phyloP scores from a whole-genome alignment of 2,329 filamentous ascomycete species.

The Fusarium hostae region DNA sequence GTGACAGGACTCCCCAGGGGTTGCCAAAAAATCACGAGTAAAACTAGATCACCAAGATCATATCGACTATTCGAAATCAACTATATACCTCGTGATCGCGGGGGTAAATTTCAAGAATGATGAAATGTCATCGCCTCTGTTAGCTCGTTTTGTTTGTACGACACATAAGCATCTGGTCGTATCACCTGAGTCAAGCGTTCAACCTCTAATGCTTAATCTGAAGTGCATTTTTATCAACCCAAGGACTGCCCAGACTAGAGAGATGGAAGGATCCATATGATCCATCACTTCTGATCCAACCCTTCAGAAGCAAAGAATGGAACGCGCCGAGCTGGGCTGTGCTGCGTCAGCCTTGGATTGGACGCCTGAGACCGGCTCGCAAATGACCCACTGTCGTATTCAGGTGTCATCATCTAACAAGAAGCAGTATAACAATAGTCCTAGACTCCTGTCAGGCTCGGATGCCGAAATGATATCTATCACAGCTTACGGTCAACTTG shows the following conservation, averaged over 20 bases:
- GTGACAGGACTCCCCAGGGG: slow-evolving; percentile 22
- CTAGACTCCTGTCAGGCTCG: neutral
- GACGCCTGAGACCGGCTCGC: slow-evolving; percentile 12
- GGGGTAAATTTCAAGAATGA: neutral
- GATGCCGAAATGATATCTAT: neutral
- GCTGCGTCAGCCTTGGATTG: slow-evolving; percentile 36
- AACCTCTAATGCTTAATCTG: neutral
- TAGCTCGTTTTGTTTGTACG: neutral
- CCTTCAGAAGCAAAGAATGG: slow-evolving; percentile 31
- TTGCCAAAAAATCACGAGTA: slow-evolving; percentile 9
- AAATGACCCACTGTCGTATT: slow-evolving; percentile 29
- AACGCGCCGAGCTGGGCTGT: slow-evolving; percentile 25
- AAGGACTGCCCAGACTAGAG: neutral
- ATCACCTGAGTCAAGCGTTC: neutral
- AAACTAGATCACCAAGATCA: neutral
- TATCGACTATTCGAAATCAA: neutral
- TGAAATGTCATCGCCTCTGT: neutral
- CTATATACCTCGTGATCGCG: neutral
- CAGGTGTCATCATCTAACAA: slow-evolving; percentile 24
- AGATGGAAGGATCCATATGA: slow-evolving; percentile 11
- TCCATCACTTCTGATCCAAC: slow-evolving; percentile 32
- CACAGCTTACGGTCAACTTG: neutral
- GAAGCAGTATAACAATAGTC: neutral
- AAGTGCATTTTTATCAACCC: neutral
- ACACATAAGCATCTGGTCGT: too few species aligned